These are phyloP conservation scores for Dryas octopetala DNA, from an alignment of 306 rosid species.

Conservation along the genomic window DNA sequence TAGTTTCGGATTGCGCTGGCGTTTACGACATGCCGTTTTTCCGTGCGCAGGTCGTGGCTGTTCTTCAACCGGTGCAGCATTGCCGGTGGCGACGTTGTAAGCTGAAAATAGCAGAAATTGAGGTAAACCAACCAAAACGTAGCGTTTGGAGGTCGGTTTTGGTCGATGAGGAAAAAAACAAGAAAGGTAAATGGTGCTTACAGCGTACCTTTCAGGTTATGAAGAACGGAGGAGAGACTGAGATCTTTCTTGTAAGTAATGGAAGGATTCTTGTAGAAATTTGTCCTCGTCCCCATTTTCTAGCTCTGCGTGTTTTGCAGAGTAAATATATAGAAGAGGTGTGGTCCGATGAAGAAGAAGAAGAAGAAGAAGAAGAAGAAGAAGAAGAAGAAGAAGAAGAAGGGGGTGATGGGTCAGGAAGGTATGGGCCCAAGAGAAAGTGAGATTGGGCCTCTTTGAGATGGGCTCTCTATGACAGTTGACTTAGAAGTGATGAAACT, in stretches of 20 bases:
- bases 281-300: slow-evolving; percentile 59
- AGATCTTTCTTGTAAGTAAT: slow-evolving; percentile 69
- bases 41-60: slow-evolving; percentile 19
- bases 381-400: background rate
- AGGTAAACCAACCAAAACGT: background rate
- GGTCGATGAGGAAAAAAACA: background rate
- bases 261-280: slow-evolving; percentile 79
- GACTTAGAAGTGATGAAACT: too few species aligned
- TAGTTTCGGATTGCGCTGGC: slow-evolving; percentile 37
- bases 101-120: slow-evolving; percentile 37
- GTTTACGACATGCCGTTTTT: slow-evolving; percentile 32
- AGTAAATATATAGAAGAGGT: background rate
- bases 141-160: background rate
- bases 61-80: slow-evolving; percentile 37
- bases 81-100: slow-evolving; percentile 69
- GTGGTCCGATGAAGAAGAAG: background rate
- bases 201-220: slow-evolving; percentile 51
- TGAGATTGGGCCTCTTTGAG: too few species aligned
- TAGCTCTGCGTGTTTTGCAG: background rate
- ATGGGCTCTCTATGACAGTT: background rate
- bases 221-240: slow-evolving; percentile 66
- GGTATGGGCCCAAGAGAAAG: background rate
- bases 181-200: background rate
- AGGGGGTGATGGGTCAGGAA: background rate
- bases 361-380: too few species aligned